A percentile compares a stretch with the other conserved stretches of the same genome.
phyloP scores from a whole-genome alignment of 768 basidiomycete species.

The Kondoa malvinella region DNA sequence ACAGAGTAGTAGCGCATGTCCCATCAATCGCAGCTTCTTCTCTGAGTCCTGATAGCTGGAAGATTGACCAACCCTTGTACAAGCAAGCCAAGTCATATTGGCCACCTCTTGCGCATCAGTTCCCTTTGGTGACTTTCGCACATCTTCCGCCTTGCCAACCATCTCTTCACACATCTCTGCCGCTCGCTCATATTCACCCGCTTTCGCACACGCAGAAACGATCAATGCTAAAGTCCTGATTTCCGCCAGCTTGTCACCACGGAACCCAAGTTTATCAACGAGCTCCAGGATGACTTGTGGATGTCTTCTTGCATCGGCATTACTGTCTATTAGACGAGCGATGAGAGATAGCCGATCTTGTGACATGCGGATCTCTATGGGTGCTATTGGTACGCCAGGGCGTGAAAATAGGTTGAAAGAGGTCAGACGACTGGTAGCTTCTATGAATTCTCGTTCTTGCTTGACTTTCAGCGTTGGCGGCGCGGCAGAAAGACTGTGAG shows the following conservation, averaged over 20 bases:
- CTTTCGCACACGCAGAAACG: slow-evolving; percentile 64
- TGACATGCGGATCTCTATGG: slow-evolving; percentile 81
- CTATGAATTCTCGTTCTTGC: slow-evolving; percentile 77
- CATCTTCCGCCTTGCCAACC: slow-evolving; percentile 36
- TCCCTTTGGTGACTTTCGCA: slow-evolving; percentile 27
- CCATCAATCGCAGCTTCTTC: slow-evolving; percentile 54
- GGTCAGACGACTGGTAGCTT: slow-evolving; percentile 87
- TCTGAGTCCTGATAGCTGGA: slow-evolving; percentile 52
- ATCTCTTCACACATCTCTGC: slow-evolving; percentile 56
- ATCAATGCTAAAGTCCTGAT: slow-evolving; percentile 78
- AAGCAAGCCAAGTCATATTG: slow-evolving; percentile 72
- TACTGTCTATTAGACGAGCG: slow-evolving; percentile 65
- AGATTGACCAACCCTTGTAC: slow-evolving; percentile 66
- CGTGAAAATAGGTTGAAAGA: slow-evolving; percentile 71
- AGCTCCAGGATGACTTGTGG: slow-evolving; percentile 82
- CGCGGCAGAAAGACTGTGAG: slow-evolving; percentile 55
- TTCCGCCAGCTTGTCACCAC: slow-evolving; percentile 51
- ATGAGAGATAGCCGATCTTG: slow-evolving; percentile 78
- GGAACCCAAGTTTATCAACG: slow-evolving; percentile 67
- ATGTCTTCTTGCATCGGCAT: slow-evolving; percentile 75
- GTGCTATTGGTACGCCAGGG: slow-evolving; percentile 60
- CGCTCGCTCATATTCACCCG: slow-evolving; percentile 59
- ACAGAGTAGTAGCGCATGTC: slow-evolving; percentile 68
- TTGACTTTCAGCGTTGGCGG: slow-evolving; percentile 44
- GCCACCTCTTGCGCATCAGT: slow-evolving; percentile 44